phyloP scores from a whole-genome alignment of 2,329 filamentous ascomycete species.

The Talaromyces atroroseus region DNA sequence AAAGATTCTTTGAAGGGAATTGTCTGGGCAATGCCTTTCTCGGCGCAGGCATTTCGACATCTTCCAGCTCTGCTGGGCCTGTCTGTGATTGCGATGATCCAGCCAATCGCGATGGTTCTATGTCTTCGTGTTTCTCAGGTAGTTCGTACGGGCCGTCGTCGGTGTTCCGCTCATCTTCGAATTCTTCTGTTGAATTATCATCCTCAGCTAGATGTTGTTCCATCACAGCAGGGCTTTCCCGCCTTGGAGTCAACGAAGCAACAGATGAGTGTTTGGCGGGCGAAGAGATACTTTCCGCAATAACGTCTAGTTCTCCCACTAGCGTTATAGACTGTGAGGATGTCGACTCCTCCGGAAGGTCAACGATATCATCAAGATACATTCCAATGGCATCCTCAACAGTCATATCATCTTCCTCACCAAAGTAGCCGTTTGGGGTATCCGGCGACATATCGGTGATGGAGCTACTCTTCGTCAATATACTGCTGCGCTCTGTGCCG shows the following conservation, averaged over 20 bases:
- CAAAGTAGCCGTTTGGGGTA: conserved; percentile 63
- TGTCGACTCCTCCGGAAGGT: conserved; percentile 35
- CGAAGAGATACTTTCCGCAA: conserved; percentile 8
- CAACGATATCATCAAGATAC: conserved; percentile 55
- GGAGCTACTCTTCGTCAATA: conserved; percentile 73
- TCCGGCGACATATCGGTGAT: conserved; percentile 54
- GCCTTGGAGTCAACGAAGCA: not conserved
- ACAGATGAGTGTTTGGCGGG: conserved; percentile 6
- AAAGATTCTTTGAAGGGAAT: conserved; percentile 6
- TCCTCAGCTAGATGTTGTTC: not conserved
- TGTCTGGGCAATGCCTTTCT: conserved; percentile 11
- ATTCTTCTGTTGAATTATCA: not conserved
- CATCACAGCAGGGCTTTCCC: not conserved
- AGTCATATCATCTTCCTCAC: conserved; percentile 48
- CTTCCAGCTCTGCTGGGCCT: not conserved
- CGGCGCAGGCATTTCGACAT: conserved; percentile 5
- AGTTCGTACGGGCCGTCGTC: not conserved
- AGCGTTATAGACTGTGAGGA: conserved; percentile 13
- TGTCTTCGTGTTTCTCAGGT: not conserved
- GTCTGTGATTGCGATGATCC: conserved; percentile 5
- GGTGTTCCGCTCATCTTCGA: not conserved
- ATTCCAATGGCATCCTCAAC: conserved; percentile 58
- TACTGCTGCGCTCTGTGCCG: conserved; percentile 76
- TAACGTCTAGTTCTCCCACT: conserved; percentile 6
- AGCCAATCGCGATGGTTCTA: conserved; percentile 5